These are phyloP conservation scores for Plasmodium gonderi DNA, from an alignment of 169 alveolate genomes.

Conservation along the genomic window DNA sequence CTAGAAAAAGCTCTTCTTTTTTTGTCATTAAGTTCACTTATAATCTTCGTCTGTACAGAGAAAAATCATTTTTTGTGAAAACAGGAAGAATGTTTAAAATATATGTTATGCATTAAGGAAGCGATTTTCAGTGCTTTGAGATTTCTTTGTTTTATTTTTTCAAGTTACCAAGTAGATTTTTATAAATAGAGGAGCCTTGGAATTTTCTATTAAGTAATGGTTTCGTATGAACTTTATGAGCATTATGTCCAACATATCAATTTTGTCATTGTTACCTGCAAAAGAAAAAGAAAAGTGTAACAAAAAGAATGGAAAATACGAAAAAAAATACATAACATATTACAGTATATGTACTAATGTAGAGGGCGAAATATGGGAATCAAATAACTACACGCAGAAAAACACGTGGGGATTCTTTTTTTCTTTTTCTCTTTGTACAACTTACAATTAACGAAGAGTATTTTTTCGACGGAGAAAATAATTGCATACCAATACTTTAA, in stretches of 20 bases:
- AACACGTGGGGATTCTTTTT: background rate
- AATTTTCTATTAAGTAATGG: constrained; percentile 29
- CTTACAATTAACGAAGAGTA: constrained; percentile 55
- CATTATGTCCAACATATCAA: constrained; percentile 71
- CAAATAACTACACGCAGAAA: no score
- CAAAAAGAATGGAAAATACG: no score
- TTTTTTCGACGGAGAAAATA: constrained; percentile 47
- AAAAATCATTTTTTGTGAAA: background rate
- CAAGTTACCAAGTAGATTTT: constrained; percentile 69
- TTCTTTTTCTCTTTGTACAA: background rate
- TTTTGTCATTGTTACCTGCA: constrained; percentile 54
- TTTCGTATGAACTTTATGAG: constrained; percentile 62
- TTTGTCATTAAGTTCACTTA: constrained; percentile 68
- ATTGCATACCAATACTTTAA: constrained; percentile 61
- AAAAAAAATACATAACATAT: no score
- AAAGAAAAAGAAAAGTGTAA: background rate
- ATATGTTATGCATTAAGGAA: background rate
- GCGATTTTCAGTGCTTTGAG: background rate
- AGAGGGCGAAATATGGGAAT: no score
- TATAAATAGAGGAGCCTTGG: constrained; percentile 42
- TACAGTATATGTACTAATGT: background rate
- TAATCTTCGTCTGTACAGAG: constrained; percentile 41
- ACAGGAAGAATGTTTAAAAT: background rate
- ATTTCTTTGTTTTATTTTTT: background rate
- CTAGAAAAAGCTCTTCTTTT: constrained; percentile 72